These are phyloP conservation scores for Claviceps paspali DNA, from an alignment of 2,329 filamentous ascomycete genomes.

Conservation along the genomic window DNA sequence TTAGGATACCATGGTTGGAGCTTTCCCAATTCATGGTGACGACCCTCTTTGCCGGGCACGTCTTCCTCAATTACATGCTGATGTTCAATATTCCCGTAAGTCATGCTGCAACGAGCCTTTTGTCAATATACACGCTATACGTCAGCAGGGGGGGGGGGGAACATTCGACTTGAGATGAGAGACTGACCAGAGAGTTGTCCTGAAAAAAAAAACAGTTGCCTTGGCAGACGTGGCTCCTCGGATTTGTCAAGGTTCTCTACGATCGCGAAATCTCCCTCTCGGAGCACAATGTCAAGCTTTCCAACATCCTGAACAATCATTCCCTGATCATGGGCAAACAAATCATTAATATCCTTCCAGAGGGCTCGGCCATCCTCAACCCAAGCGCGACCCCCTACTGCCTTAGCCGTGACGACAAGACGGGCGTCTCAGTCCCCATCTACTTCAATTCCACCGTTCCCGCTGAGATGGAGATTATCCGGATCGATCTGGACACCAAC, in stretches of 20 bases:
- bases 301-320: constrained; percentile 75
- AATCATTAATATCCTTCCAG: constrained; percentile 92
- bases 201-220: constrained; percentile 52
- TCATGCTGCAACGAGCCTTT: too few relatives aligned
- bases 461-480: constrained; percentile 73
- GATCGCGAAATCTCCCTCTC: constrained; percentile 86
- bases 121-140: too few relatives aligned
- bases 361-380: constrained; percentile 86
- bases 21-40: constrained; percentile 64
- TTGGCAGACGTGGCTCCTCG: constrained; percentile 55
- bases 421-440: constrained; percentile 57
- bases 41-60: constrained; percentile 55
- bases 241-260: constrained; percentile 67
- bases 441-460: constrained; percentile 89
- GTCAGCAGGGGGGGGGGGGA: too few relatives aligned
- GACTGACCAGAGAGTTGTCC: too few relatives aligned
- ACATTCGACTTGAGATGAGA: too few relatives aligned
- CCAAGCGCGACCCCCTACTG: constrained; percentile 71
- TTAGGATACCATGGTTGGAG: constrained; percentile 94
- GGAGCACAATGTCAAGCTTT: constrained; percentile 82
- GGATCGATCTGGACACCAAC: constrained; percentile 70
- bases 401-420: constrained; percentile 47
- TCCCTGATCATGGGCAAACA: constrained; percentile 92
- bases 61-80: constrained; percentile 62
- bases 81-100: constrained; percentile 81